These are phyloP conservation scores for Vicia sativa DNA, from an alignment of 306 rosid genomes.

Conservation along the genomic window DNA sequence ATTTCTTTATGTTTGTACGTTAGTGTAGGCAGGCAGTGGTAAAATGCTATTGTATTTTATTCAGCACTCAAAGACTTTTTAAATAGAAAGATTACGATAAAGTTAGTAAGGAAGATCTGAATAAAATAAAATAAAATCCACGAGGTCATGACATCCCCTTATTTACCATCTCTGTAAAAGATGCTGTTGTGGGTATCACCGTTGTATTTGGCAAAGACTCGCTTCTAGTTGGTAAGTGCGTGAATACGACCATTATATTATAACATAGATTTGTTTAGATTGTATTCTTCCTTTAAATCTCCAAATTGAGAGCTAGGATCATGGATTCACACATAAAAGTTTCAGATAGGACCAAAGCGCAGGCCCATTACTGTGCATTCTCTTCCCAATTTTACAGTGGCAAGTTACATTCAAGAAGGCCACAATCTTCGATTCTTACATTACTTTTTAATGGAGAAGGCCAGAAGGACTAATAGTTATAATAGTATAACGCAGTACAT, in stretches of 20 bases:
- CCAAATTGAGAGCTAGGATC: background rate
- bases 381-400: no score
- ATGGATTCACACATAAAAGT: no score
- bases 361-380: no score
- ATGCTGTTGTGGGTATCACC: background rate
- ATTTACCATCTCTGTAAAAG: background rate
- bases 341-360: background rate
- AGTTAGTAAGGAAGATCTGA: background rate
- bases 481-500: background rate
- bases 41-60: background rate
- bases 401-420: background rate
- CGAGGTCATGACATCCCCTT: background rate
- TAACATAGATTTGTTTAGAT: background rate
- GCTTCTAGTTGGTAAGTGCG: background rate
- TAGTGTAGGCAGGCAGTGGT: background rate
- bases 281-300: background rate
- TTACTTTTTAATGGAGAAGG: background rate
- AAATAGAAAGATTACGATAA: no score
- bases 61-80: background rate
- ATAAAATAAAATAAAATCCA: background rate
- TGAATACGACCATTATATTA: background rate
- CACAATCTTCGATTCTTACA: background rate
- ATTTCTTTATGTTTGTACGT: background rate
- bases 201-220: background rate
- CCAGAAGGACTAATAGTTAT: no score